These are phyloP conservation scores for Pestalotiopsis sp. DNA, from an alignment of 2,329 filamentous ascomycete species.

Conservation along the genomic window DNA sequence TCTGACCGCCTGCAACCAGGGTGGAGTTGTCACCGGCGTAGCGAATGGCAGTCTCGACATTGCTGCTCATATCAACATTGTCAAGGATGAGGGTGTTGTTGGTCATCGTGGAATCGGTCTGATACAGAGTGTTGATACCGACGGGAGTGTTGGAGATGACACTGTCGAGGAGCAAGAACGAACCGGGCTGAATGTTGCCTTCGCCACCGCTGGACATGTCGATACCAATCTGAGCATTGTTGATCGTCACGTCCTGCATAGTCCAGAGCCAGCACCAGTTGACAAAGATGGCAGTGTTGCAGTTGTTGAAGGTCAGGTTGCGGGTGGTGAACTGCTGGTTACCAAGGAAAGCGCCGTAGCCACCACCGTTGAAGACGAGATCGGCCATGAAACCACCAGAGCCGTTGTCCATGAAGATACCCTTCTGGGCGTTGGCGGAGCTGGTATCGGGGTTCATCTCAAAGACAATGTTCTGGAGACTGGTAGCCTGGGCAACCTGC, in stretches of 20 bases:
- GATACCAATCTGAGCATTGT: conserved; percentile 72
- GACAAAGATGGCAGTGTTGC: conserved; percentile 81
- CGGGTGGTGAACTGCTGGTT: conserved; percentile 87
- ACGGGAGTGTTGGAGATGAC: conserved; percentile 73
- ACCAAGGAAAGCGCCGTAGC: conserved; percentile 75
- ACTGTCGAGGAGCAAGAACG: conserved; percentile 80
- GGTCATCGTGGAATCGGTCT: conserved; percentile 59
- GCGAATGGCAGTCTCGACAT: conserved; percentile 66
- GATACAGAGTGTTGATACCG: conserved; percentile 76
- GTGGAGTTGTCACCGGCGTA: conserved; percentile 54
- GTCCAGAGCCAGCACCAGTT: conserved; percentile 93
- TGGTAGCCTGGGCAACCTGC: conserved; percentile 83
- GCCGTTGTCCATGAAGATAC: conserved; percentile 83
- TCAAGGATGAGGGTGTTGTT: conserved; percentile 84
- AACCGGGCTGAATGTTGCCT: conserved; percentile 76
- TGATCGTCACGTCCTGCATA: conserved; percentile 73
- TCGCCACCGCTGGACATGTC: conserved; percentile 71
- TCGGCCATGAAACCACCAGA: conserved; percentile 84
- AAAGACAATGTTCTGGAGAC: conserved; percentile 78
- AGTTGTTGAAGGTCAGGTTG: conserved; percentile 79
- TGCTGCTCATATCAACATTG: conserved; percentile 79
- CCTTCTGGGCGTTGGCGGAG: conserved; percentile 67
- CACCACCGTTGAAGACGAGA: conserved; percentile 79
- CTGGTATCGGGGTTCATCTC: conserved; percentile 71
- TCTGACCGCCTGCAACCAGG: conserved; percentile 69